phyloP scores from a whole-genome alignment of 78 protist genomes.

The Cavenderia fasciculata region DNA sequence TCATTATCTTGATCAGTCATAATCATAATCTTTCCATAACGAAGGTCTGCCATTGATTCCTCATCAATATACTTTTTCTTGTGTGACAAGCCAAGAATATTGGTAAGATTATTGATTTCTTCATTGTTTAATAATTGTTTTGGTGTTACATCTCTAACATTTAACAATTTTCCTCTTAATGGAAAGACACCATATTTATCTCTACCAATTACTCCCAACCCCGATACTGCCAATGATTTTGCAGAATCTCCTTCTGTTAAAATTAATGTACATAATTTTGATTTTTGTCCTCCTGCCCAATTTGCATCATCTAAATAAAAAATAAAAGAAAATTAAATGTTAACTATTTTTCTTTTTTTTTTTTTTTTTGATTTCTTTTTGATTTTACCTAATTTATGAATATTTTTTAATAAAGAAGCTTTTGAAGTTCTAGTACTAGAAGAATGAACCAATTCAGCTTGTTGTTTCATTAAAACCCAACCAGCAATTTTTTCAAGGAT shows the following conservation, averaged over 20 bases:
- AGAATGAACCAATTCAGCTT: conserved; percentile 54
- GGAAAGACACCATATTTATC: conserved; percentile 99
- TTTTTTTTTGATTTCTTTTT: too few species aligned
- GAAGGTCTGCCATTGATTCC: conserved; percentile 60
- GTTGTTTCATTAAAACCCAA: conserved; percentile 78
- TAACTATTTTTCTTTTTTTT: too few species aligned
- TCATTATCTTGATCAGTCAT: conserved; percentile 99
- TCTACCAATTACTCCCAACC: conserved; percentile 95
- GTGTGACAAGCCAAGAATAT: conserved; percentile 95
- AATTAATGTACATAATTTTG: conserved; percentile 97
- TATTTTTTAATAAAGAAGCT: conserved; percentile 54
- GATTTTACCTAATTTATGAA: conserved; percentile 97
- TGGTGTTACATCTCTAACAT: conserved; percentile 96
- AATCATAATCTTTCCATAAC: conserved; percentile 99
- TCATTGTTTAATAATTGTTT: conserved; percentile 83
- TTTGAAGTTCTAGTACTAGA: conserved; percentile 25
- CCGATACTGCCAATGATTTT: conserved; percentile 82
- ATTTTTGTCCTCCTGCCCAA: conserved; percentile 92
- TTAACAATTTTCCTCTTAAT: conserved; percentile 98
- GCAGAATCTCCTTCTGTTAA: conserved; percentile 91
- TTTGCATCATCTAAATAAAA: conserved; percentile 99
- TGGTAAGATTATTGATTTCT: conserved; percentile 90
- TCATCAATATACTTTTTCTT: conserved; percentile 73
- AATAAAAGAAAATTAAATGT: too few species aligned
- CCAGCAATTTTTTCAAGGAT: conserved; percentile 69